Conservation (phyloP, 805 yeast species). For the Zygosaccharomyces kombuchaensis region DNA sequence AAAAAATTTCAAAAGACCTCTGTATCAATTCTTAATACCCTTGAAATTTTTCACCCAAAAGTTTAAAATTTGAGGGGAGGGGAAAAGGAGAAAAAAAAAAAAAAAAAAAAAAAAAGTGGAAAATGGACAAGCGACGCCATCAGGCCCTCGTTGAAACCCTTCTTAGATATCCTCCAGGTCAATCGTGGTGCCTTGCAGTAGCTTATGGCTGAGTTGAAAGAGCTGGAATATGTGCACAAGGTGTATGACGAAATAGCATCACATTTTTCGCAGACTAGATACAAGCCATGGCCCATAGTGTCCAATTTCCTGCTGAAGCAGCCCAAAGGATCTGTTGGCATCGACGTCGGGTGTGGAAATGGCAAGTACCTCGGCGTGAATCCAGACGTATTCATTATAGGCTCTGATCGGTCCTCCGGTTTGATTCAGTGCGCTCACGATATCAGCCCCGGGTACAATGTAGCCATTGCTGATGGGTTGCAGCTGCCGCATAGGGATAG, state of each 20-base stretch:
- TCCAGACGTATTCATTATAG: slow-evolving; percentile 61
- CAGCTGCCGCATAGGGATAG: slow-evolving; percentile 49
- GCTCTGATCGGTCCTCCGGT: slow-evolving; percentile 70
- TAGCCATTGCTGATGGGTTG: slow-evolving; percentile 79
- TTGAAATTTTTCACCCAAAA: no score
- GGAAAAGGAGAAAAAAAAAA: no score
- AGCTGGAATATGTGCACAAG: slow-evolving; percentile 77
- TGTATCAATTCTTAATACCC: no score
- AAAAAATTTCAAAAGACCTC: neutral
- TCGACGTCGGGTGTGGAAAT: slow-evolving; percentile 96
- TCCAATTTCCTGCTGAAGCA: slow-evolving; percentile 56
- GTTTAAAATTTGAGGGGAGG: no score
- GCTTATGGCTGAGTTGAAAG: slow-evolving; percentile 50
- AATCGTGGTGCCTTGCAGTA: neutral
- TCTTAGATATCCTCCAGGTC: neutral
- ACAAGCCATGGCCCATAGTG: slow-evolving; percentile 97
- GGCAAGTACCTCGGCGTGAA: slow-evolving; percentile 85
- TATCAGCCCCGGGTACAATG: slow-evolving; percentile 41
- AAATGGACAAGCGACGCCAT: neutral
- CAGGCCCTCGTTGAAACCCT: slow-evolving; percentile 1
- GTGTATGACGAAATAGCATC: slow-evolving; percentile 90
- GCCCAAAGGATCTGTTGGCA: slow-evolving; percentile 59
- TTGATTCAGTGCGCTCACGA: slow-evolving; percentile 58
- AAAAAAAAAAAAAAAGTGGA: no score
- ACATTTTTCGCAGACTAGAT: slow-evolving; percentile 90